These are phyloP conservation scores for Tuber aestivum DNA, from an alignment of 495 filamentous ascomycete species.

Conservation along the genomic window DNA sequence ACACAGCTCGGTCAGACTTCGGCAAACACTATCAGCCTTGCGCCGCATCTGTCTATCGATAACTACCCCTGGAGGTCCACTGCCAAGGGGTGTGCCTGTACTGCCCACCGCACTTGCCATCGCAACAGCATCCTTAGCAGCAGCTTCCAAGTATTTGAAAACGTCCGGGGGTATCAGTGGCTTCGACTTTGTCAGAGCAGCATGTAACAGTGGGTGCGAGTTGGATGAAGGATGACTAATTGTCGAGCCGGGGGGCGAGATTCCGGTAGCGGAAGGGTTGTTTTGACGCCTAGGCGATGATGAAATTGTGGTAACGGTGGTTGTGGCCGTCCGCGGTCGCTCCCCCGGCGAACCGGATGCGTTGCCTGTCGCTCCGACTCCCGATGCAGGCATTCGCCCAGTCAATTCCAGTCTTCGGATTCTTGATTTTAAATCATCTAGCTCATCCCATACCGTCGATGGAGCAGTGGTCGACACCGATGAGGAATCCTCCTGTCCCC, in stretches of 20 bases:
- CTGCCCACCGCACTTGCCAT: constrained; percentile 68
- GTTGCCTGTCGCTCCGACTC: constrained; percentile 58
- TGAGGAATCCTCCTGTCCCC: constrained; percentile 60
- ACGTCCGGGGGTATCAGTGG: constrained; percentile 60
- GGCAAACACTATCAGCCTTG: constrained; percentile 88
- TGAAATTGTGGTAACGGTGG: constrained; percentile 87
- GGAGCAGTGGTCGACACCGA: constrained; percentile 78
- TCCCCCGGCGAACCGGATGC: constrained; percentile 71
- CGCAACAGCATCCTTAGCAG: constrained; percentile 71
- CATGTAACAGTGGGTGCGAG: constrained; percentile 70
- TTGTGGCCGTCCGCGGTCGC: constrained; percentile 81
- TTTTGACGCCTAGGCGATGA: constrained; percentile 66
- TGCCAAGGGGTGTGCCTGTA: constrained; percentile 55
- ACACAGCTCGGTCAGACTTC: constrained; percentile 86
- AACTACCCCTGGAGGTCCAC: constrained; percentile 54
- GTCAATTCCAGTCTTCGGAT: constrained; percentile 89
- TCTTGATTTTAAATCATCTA: constrained; percentile 90
- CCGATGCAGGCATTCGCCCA: constrained; percentile 65
- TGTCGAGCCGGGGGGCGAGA: constrained; percentile 43
- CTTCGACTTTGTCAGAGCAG: constrained; percentile 73
- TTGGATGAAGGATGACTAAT: constrained; percentile 44
- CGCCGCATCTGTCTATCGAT: constrained; percentile 76
- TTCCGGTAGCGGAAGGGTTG: constrained; percentile 49
- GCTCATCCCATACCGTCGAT: constrained; percentile 94
- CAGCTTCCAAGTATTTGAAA: constrained; percentile 72